These are phyloP conservation scores for Fagus sylvatica DNA, from an alignment of 306 rosid genomes.

Conservation along the genomic window DNA sequence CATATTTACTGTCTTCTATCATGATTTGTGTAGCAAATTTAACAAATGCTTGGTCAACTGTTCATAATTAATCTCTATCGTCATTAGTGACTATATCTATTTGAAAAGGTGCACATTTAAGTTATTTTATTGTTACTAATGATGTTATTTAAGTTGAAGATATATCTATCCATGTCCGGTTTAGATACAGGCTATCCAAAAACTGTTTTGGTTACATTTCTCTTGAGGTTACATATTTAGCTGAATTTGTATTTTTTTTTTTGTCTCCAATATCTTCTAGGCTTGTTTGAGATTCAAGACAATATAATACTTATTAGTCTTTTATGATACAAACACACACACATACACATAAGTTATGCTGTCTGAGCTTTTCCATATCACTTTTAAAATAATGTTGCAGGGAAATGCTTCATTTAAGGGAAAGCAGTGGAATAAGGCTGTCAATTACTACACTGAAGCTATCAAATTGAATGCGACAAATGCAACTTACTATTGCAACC, in stretches of 20 bases:
- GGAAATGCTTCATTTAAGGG: conserved; percentile 88
- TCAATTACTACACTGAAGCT: conserved; percentile 71
- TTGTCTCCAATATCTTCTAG: not conserved
- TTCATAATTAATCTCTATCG: too few species aligned
- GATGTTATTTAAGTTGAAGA: not conserved
- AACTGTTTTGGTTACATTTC: not conserved
- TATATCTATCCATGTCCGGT: not conserved
- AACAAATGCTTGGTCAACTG: too few species aligned
- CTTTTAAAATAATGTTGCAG: conserved; percentile 35
- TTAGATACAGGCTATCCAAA: not conserved
- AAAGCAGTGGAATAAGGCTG: conserved; percentile 74
- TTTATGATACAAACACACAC: not conserved
- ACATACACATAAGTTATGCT: not conserved
- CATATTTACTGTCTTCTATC: too few species aligned
- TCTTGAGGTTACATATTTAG: not conserved
- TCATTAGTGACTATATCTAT: not conserved
- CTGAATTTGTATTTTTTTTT: not conserved
- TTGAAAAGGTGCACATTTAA: not conserved
- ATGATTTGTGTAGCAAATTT: too few species aligned
- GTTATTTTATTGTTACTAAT: not conserved
- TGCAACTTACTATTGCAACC: conserved; percentile 74
- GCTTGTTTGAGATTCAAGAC: not conserved
- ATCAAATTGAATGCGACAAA: conserved; percentile 58
- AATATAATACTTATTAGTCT: not conserved
- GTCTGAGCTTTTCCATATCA: not conserved